phyloP scores from a whole-genome alignment of 345 rosid species.

The Boechera stricta region DNA sequence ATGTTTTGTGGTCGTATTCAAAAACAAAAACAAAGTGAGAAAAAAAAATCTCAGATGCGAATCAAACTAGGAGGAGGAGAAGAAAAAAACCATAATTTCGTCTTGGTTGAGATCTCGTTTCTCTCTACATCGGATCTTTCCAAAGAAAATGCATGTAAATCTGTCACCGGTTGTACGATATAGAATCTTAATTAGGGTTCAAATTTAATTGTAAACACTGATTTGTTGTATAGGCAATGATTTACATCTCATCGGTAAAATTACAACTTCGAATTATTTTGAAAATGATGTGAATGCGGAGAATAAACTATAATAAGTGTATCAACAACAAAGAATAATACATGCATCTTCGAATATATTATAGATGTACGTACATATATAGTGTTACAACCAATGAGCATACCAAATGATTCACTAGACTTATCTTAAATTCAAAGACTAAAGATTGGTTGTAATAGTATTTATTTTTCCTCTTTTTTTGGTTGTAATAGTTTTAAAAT shows the following conservation, averaged over 20 bases:
- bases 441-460: constrained; percentile 26
- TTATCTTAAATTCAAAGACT: constrained; percentile 6
- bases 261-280: no score
- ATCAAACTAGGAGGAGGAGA: not conserved
- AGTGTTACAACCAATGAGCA: not conserved
- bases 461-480: not conserved
- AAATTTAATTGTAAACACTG: no score
- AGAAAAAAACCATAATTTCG: no score
- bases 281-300: no score
- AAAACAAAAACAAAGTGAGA: not conserved
- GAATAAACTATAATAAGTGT: no score
- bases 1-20: not conserved
- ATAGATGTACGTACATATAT: no score
- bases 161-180: not conserved
- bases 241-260: not conserved
- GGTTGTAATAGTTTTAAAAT: not conserved
- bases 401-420: not conserved
- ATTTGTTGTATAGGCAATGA: not conserved
- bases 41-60: not conserved
- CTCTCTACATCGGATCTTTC: no score
- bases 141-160: no score
- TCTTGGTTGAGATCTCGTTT: no score
- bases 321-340: no score
- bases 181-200: not conserved
- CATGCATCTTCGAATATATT: no score